Base-by-base conservation (phyloP, 257 asterid species). In the Linderniella brevidens region DNA sequence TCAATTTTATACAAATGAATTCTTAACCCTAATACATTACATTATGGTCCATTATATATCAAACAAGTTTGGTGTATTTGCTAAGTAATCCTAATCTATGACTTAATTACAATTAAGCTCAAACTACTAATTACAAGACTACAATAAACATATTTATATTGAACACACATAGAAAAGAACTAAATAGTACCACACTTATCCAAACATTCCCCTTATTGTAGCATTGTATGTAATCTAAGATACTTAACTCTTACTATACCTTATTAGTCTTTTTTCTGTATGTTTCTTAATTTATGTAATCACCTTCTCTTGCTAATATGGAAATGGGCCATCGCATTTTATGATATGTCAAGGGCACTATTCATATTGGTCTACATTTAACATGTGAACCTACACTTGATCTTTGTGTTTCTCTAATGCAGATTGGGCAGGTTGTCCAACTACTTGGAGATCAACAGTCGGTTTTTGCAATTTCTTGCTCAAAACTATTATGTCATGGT, bases 151-250 rank as follows among this genome's bases (percentile, higher is more conserved):
- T n/a, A n/a, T n/a, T n/a, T n/a, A n/a, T n/a, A n/a, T n/a, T n/a
- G n/a, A n/a, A n/a, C n/a, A n/a, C n/a, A n/a, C n/a, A n/a, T n/a
- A n/a, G n/a, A 13, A 14, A 25, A 25, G 32, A 6, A 25, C 6
- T 25, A 2, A 25, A 6, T 25, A 6, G 4, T 25, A 25, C 32
- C 32, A 25, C 32, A 25, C 32, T 25, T 25, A 25, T 6, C 32
- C 32, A 3, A 6, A 25, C 29, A 20, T 9, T 5, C 6, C 4
- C 41, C 5, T 0, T 55, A 8, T 35, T 17, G 46, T 1, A 38
- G 52, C n/a, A 8, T 55, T 35, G 59, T 55, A 8, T 51, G 59
- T 5, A 44, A 42, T 3, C 15, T 55, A 35, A 43, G 43, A 35
- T 55, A 55, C n/a, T 36, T 55, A n/a, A n/a, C 52, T 4, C 19